These are phyloP conservation scores for Urtica urens DNA, from an alignment of 306 rosid species.

Conservation along the genomic window DNA sequence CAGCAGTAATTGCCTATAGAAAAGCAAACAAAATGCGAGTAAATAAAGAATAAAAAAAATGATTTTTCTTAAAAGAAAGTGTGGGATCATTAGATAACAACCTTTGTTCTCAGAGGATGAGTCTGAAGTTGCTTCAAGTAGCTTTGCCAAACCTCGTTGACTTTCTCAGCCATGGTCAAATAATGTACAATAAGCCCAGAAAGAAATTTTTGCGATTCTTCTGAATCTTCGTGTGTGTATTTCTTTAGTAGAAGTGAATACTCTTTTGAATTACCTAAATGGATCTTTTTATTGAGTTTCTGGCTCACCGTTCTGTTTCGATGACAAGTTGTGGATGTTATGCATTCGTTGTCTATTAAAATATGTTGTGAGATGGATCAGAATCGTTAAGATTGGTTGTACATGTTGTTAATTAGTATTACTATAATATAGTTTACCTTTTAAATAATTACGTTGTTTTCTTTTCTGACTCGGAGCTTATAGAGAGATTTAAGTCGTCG, in stretches of 20 bases:
- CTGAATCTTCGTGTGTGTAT: neutral
- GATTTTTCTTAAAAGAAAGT: too few relatives aligned
- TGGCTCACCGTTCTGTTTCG: too few relatives aligned
- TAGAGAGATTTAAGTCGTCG: too few relatives aligned
- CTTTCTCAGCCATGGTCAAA: conserved; percentile 57
- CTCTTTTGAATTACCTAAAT: neutral
- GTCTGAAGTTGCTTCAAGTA: conserved; percentile 64
- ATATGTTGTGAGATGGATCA: too few relatives aligned
- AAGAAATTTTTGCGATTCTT: neutral
- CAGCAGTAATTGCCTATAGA: conserved; percentile 72
- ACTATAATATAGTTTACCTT: too few relatives aligned
- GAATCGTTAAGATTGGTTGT: too few relatives aligned
- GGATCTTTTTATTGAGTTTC: conserved; percentile 1
- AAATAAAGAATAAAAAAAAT: neutral
- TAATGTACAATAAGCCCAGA: neutral
- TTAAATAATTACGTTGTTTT: too few relatives aligned
- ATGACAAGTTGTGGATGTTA: conserved; percentile 15
- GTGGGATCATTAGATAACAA: conserved; percentile 9
- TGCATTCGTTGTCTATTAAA: too few relatives aligned
- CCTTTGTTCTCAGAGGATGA: conserved; percentile 93
- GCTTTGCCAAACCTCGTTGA: conserved; percentile 46
- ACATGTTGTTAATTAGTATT: too few relatives aligned
- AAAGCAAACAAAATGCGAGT: neutral
- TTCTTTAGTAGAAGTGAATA: neutral
- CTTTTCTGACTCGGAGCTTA: too few relatives aligned